phyloP scores from a whole-genome alignment of 2,329 filamentous ascomycete species.

The Trichoderma arundinaceum region DNA sequence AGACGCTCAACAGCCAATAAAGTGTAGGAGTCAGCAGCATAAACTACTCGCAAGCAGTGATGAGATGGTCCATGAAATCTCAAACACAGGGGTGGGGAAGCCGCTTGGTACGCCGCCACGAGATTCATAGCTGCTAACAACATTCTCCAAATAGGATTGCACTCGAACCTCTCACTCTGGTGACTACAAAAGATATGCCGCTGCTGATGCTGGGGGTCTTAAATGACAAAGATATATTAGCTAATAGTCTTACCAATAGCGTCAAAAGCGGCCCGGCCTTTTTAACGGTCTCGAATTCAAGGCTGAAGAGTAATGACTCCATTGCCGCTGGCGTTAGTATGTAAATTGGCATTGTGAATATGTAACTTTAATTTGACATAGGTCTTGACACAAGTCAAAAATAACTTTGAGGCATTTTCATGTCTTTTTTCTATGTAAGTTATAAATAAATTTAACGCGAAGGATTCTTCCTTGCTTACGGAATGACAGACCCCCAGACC shows the following conservation, averaged over 20 bases:
- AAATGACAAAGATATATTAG: background rate
- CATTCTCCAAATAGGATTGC: conserved; percentile 33
- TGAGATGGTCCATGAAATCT: conserved; percentile 27
- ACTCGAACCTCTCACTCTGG: conserved; percentile 32
- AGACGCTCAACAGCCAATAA: conserved; percentile 1
- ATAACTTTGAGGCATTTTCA: conserved; percentile 14
- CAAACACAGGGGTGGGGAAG: conserved; percentile 32
- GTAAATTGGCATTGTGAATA: background rate
- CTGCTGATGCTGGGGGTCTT: conserved; percentile 34
- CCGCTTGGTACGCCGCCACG: conserved; percentile 32
- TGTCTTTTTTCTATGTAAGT: background rate
- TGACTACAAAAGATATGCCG: conserved; percentile 34
- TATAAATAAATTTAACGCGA: background rate
- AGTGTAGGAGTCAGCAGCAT: conserved; percentile 10
- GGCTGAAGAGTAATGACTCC: background rate
- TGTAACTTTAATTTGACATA: background rate
- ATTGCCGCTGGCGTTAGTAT: background rate
- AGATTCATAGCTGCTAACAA: conserved; percentile 14
- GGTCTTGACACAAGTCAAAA: background rate
- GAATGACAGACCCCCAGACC: background rate
- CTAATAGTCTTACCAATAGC: background rate
- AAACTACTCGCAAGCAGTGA: conserved; percentile 1
- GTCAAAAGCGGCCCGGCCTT: background rate
- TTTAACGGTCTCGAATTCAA: background rate
- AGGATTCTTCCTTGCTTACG: conserved; percentile 1